These are phyloP conservation scores for Fonsecaea nubica DNA, from an alignment of 2,329 filamentous ascomycete genomes.

Conservation along the genomic window DNA sequence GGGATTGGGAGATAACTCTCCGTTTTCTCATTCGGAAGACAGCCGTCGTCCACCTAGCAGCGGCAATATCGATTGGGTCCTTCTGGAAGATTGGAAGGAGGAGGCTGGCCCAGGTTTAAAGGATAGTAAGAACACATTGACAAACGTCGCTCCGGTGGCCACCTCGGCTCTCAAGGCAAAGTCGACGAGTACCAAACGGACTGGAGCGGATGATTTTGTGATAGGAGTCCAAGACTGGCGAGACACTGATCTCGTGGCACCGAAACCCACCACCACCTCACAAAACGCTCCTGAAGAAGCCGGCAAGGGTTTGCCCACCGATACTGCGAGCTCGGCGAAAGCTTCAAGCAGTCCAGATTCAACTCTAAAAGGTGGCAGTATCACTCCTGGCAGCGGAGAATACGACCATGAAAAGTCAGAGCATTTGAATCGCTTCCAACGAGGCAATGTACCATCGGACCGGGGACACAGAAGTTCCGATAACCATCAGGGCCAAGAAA, in stretches of 20 bases:
- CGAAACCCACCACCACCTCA: conserved; percentile 39
- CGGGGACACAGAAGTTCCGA: conserved; percentile 5
- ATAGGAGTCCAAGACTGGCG: conserved; percentile 89
- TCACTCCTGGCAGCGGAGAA: conserved; percentile 75
- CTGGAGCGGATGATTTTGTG: conserved; percentile 67
- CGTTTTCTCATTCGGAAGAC: conserved; percentile 50
- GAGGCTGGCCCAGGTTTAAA: conserved; percentile 45
- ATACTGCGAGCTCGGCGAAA: conserved; percentile 37
- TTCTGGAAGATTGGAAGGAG: conserved; percentile 70
- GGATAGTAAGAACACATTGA: conserved; percentile 38
- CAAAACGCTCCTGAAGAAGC: conserved; percentile 22
- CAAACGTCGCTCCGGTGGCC: conserved; percentile 27
- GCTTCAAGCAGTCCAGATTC: conserved; percentile 40
- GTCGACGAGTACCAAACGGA: conserved; percentile 38
- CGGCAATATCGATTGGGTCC: conserved; percentile 75
- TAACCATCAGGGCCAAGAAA: conserved; percentile 7
- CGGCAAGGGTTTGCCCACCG: conserved; percentile 31
- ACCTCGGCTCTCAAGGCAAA: conserved; percentile 41
- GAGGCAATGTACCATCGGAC: conserved; percentile 21
- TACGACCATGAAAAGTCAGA: conserved; percentile 57
- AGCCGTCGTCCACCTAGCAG: conserved; percentile 73
- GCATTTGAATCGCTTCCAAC: conserved; percentile 24
- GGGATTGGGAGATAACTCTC: conserved; percentile 47
- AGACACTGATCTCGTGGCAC: conserved; percentile 73
- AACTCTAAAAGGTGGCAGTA: conserved; percentile 67